Evolutionary conservation across 306 rosid species (phyloP).

Genomic region (Vigna trinervia): DNA sequence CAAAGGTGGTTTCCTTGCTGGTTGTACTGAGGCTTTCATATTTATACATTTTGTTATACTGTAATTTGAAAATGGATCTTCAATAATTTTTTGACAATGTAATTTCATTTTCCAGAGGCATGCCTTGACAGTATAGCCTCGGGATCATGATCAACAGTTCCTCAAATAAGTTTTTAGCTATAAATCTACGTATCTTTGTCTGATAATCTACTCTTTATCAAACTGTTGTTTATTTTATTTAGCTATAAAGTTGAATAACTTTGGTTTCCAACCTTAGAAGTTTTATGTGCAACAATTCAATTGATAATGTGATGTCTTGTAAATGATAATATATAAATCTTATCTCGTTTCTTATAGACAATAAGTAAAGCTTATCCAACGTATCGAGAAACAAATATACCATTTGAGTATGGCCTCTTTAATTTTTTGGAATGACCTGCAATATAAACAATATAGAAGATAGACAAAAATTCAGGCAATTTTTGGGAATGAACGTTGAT

Average conservation of each 20-base stretch:
- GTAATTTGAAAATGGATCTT: constrained; percentile 26
- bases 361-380: neutral
- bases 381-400: neutral
- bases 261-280: neutral
- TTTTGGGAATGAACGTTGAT: too few relatives aligned
- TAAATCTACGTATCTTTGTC: neutral
- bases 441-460: too few relatives aligned
- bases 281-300: too few relatives aligned
- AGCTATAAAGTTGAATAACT: neutral
- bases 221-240: neutral
- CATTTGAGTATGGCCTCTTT: neutral
- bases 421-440: too few relatives aligned
- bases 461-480: too few relatives aligned
- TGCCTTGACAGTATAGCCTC: constrained; percentile 3
- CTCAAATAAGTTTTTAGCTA: constrained; percentile 19
- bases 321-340: neutral
- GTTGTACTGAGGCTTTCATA: constrained; percentile 4
- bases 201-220: neutral
- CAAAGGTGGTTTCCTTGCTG: constrained; percentile 25
- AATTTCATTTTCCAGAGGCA: constrained; percentile 17
- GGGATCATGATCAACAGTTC: constrained; percentile 1
- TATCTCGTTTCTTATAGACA: neutral
- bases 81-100: constrained; percentile 37
- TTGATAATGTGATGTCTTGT: too few relatives aligned
- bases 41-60: neutral